A percentile compares a stretch with the other conserved stretches of the same genome.
phyloP scores from a whole-genome alignment of 352 stramenopile genomes.

The Phytophthora tubulina region DNA sequence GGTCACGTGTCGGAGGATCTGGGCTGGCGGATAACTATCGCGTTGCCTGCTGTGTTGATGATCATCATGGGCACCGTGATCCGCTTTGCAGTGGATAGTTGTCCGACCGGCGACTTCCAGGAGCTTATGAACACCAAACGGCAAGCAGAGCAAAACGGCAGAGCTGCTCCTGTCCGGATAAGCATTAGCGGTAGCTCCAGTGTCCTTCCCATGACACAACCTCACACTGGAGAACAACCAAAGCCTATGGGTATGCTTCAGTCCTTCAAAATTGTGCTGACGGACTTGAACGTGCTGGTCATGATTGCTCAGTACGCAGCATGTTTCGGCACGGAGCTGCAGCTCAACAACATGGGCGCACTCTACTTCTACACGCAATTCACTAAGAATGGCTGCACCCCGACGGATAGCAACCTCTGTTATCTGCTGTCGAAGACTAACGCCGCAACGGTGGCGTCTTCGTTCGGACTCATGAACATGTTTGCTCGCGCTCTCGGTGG shows the following conservation, averaged over 20 bases:
- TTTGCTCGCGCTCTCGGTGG: conserved; percentile 92
- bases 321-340: conserved; percentile 96
- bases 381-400: conserved; percentile 57
- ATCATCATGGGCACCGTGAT: conserved; percentile 81
- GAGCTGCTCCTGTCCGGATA: conserved; percentile 24
- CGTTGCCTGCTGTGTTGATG: conserved; percentile 90
- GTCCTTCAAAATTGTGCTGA: conserved; percentile 66
- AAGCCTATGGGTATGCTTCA: conserved; percentile 41
- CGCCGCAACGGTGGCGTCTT: conserved; percentile 89
- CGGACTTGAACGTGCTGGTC: conserved; percentile 92
- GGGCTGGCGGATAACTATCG: conserved; percentile 93
- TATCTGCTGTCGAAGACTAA: conserved; percentile 59
- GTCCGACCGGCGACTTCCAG: conserved; percentile 93
- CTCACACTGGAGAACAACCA: conserved; percentile 17
- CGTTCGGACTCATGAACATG: conserved; percentile 96
- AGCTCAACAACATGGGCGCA: conserved; percentile 96
- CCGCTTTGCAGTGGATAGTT: conserved; percentile 86
- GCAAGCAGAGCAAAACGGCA: conserved; percentile 61
- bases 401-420: conserved; percentile 41
- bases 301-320: conserved; percentile 95
- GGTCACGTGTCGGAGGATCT: conserved; percentile 72
- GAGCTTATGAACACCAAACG: conserved; percentile 77
- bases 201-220: conserved; percentile 36
- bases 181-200: conserved; percentile 42
- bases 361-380: conserved; percentile 95